Evolutionary conservation across 2,329 filamentous ascomycete genomes (phyloP), one percentile per base, ranked within the genome.

Genomic region (Chalaropsis ovoidea): DNA sequence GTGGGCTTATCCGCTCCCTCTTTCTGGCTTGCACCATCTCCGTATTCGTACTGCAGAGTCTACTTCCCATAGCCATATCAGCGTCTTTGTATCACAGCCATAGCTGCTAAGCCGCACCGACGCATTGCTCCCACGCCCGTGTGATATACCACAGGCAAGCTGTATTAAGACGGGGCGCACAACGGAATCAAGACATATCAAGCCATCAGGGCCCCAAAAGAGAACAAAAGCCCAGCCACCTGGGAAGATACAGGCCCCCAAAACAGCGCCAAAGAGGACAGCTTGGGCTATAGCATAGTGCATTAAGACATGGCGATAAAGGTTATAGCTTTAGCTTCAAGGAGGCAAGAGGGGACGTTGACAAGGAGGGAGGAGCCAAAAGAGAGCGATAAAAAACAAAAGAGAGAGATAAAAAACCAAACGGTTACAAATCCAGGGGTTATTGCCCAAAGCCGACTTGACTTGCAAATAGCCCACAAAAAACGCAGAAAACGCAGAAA

Each of bases 331-430:
- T 22, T 24, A 42, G 39, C 19, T 19, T 39, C 35, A 8, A 39
- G 35, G 35, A 39, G 35, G 8, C 52, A 56, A 31, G 35, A 39
- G 39, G 39, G 60, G 39, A 62, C 31, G 39, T 62, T 62, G 60
- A 62, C 35, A 39, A 62, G 45, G 43, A 61, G 60, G 45, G 43
- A 61, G 60, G 42, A 43, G 19, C 19, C 2, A 45, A 41, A 22
- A 11, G 17, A 43, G 17, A 62, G 31, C 2, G 6, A 56, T n/a
- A 19, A 56, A 56, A 31, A 56, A 56, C 3, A n/a, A n/a, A 11
- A 45, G 42, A 43, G 17, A 62, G 31, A 31, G 6, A 56, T n/a
- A 19, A 56, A 56, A 31, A 56, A 56, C 3, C 22, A 39, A 19
- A 61, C 22, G 35, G 1, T 39, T 6, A 39, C 1, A 39, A 39